Evolutionary conservation across 2,329 filamentous ascomycete species (phyloP), one percentile per base, ranked within the genome.

Genomic region (Colletotrichum cuscutae): DNA sequence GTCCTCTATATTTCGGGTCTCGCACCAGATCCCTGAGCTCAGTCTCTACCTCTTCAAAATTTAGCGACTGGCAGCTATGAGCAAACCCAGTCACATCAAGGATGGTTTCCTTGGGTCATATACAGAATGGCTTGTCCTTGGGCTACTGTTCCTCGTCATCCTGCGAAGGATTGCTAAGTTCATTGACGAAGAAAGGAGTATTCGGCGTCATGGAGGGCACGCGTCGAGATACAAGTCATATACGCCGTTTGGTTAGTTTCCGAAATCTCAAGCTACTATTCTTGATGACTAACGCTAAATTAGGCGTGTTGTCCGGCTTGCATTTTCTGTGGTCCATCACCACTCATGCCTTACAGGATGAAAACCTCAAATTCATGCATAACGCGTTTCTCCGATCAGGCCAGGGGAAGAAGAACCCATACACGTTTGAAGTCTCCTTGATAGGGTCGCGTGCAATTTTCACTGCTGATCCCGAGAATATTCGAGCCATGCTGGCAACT

Each of bases 391-490:
- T 49, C 4, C 24, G 49, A 2, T 28, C 67, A 15, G 30, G 28
- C 2, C 28, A 52, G 13, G 26, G 24, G 12, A 59, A 54, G 8
- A 12, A 54, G 15, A 65, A 59, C 32, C 68, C 61, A 4, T 56
- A 70, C 7, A 70, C 68, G 2, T 65, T 54, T 4, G 68, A 70
- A n/a, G 54, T 65, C 15, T n/a, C 28, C 4, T 30, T 70, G 53
- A 28, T 65, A 12, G 68, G 61, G 9, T 13, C 28, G n/a, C 68
- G 68, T 5, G 49, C 35, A 4, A 77, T 89, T 63, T 78, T 85
- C 58, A 90, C 88, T 0, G 77, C 81, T 22, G 89, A 91, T 35
- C 87, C 87, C 0, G 85, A 87, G 65, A 90, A 91, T 64, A 76
- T 81, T 57, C 75, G 79, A 64, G 72, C 79, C 8, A 72, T 80